Conservation (phyloP, 257 asterid species). For the Lantana camara region DNA sequence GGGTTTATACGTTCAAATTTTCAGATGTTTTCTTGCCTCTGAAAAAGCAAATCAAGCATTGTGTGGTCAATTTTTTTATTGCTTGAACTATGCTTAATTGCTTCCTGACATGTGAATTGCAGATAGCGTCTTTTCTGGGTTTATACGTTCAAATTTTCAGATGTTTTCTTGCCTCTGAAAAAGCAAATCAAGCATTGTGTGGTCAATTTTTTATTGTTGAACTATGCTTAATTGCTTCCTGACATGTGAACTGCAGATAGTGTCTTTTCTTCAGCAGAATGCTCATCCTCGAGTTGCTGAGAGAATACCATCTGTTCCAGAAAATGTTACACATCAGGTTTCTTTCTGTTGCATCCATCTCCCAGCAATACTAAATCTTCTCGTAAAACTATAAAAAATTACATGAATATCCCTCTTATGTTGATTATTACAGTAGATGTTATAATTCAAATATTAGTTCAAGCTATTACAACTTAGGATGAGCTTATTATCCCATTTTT, state of each 20-base stretch:
- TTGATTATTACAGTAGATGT: no score
- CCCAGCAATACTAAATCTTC: no score
- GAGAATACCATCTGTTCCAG: conserved; percentile 87
- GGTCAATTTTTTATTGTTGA: no score
- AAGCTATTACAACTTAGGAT: no score
- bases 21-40: conserved; percentile 1
- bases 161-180: not conserved
- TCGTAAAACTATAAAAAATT: no score
- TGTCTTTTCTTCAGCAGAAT: conserved; percentile 93
- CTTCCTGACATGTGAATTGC: conserved; percentile 40
- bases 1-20: not conserved
- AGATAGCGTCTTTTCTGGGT: conserved; percentile 91
- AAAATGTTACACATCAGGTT: conserved; percentile 97
- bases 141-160: conserved; percentile 4
- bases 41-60: no score
- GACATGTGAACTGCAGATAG: conserved; percentile 63
- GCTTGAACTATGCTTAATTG: not conserved
- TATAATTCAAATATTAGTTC: no score
- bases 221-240: conserved; percentile 5
- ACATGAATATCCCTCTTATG: no score
- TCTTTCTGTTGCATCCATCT: not conserved
- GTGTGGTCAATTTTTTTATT: no score
- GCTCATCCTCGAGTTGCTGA: conserved; percentile 96
- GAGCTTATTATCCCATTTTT: no score
- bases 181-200: no score